phyloP scores from a whole-genome alignment of 257 asterid species.

The Solanum lycopersicoides region DNA sequence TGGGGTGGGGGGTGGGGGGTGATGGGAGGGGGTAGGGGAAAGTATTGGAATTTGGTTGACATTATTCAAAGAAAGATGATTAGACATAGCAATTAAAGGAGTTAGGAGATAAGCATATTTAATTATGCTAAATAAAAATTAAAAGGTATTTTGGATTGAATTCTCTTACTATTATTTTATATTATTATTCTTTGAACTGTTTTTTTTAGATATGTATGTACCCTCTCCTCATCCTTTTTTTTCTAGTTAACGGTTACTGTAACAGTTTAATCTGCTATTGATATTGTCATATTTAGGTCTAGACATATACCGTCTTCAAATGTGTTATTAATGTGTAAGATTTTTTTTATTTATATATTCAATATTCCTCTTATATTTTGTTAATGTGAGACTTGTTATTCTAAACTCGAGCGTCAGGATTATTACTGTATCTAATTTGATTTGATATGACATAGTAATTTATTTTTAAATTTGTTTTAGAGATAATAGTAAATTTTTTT shows the following conservation, averaged over 20 bases:
- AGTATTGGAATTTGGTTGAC: conserved; percentile 44
- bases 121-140: background rate
- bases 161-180: background rate
- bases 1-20: background rate
- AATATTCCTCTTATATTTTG: no score
- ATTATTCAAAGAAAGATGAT: conserved; percentile 3
- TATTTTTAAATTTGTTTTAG: background rate
- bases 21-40: background rate
- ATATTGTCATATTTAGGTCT: no score
- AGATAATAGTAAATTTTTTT: background rate
- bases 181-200: background rate
- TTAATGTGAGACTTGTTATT: background rate
- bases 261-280: no score
- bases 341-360: no score
- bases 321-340: background rate
- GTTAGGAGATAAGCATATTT: background rate
- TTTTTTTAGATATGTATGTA: conserved; percentile 3
- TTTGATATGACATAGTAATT: background rate
- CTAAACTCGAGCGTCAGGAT: background rate
- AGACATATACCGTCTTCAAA: no score
- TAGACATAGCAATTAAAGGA: conserved; percentile 6
- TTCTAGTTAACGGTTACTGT: no score
- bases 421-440: background rate
- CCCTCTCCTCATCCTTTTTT: no score
- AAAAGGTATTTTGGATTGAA: conserved; percentile 6